phyloP scores from a whole-genome alignment of 345 rosid species.

The Pistacia vera region DNA sequence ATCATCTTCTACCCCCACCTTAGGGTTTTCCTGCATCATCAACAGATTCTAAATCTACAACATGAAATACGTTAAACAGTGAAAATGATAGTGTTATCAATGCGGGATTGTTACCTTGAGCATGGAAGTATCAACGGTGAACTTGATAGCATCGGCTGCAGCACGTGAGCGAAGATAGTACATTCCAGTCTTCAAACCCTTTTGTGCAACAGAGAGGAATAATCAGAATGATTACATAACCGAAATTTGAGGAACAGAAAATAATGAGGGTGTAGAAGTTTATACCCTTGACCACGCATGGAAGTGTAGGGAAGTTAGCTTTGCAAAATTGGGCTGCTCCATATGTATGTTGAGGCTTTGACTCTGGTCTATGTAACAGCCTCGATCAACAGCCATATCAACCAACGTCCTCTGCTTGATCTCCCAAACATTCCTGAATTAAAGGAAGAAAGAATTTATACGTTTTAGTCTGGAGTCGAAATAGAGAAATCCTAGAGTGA shows the following conservation, averaged over 20 bases:
- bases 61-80: neutral
- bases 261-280: neutral
- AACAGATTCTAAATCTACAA: neutral
- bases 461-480: neutral
- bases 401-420: slow-evolving; percentile 86
- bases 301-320: slow-evolving; percentile 78
- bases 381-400: slow-evolving; percentile 89
- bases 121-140: slow-evolving; percentile 78
- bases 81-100: neutral
- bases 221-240: neutral
- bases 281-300: slow-evolving; percentile 83
- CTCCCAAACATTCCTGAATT: slow-evolving; percentile 87
- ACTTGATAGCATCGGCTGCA: slow-evolving; percentile 92
- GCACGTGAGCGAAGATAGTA: slow-evolving; percentile 81
- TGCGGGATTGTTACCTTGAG: slow-evolving; percentile 46
- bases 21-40: slow-evolving; percentile 44
- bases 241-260: neutral
- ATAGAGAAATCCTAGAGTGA: neutral
- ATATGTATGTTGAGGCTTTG: slow-evolving; percentile 88
- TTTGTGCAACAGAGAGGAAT: neutral
- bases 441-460: neutral
- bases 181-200: slow-evolving; percentile 94
- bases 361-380: slow-evolving; percentile 89
- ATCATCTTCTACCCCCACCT: slow-evolving; percentile 24
- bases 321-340: slow-evolving; percentile 77